Evolutionary conservation across 371 early-diverging fungal genomes (phyloP).

Genomic region (Quaeritorhiza haematococci): DNA sequence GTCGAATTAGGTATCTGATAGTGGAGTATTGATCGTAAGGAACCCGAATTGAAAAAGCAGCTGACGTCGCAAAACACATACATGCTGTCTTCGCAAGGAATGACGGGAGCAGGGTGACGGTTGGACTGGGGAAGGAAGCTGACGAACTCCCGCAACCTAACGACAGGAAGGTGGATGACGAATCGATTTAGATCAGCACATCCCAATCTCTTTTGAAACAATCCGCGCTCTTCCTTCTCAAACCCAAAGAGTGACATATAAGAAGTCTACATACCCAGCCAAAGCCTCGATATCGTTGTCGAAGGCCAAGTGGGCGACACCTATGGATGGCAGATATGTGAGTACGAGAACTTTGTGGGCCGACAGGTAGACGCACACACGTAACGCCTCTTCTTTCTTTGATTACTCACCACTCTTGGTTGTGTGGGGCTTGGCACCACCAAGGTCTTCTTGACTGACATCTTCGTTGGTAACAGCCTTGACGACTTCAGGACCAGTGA

Average conservation of each 20-base stretch:
- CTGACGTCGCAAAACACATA: conserved; percentile 3
- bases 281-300: conserved; percentile 93
- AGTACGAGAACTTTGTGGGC: too few relatives aligned
- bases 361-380: too few relatives aligned
- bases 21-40: background rate
- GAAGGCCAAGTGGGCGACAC: conserved; percentile 89
- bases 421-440: conserved; percentile 92
- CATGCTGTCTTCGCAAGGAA: conserved; percentile 67
- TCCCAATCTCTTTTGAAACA: too few relatives aligned
- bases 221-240: too few relatives aligned
- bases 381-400: too few relatives aligned
- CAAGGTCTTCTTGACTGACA: conserved; percentile 93
- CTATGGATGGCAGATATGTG: too few relatives aligned
- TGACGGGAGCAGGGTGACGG: conserved; percentile 59
- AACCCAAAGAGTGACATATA: background rate
- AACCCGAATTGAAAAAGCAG: background rate
- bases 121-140: conserved; percentile 87
- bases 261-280: conserved; percentile 13
- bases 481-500: conserved; percentile 96
- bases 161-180: background rate
- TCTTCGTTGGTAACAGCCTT: conserved; percentile 92
- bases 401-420: conserved; percentile 62
- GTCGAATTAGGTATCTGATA: background rate
- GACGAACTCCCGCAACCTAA: conserved; percentile 74
- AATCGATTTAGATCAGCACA: conserved; percentile 5